phyloP scores from a whole-genome alignment of 2,329 filamentous ascomycete genomes.

The Geosmithia morbida region DNA sequence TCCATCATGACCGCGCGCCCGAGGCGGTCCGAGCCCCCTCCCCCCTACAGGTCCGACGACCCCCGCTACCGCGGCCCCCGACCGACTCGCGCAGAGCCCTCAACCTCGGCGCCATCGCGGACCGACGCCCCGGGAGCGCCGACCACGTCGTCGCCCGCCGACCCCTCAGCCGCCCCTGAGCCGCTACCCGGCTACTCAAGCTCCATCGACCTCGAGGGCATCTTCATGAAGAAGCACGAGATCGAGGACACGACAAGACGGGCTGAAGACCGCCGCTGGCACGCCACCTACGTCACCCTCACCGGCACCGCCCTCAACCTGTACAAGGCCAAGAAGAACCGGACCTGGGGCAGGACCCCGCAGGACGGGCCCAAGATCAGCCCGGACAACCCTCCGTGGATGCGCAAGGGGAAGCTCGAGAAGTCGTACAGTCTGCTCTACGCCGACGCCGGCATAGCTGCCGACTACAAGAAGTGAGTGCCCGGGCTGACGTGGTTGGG shows the following conservation, averaged over 20 bases:
- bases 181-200: slow-evolving; percentile 41
- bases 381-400: slow-evolving; percentile 34
- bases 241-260: slow-evolving; percentile 49
- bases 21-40: slow-evolving; percentile 29
- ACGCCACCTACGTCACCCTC: slow-evolving; percentile 45
- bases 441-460: slow-evolving; percentile 60
- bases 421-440: slow-evolving; percentile 60
- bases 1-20: slow-evolving; percentile 31
- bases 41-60: slow-evolving; percentile 24
- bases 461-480: slow-evolving; percentile 55
- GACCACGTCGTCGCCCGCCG: neutral
- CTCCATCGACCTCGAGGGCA: slow-evolving; percentile 37
- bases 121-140: neutral
- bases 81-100: too few species aligned
- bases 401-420: slow-evolving; percentile 40
- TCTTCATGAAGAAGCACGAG: slow-evolving; percentile 52
- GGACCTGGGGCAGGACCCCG: slow-evolving; percentile 31
- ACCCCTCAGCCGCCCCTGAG: slow-evolving; percentile 13
- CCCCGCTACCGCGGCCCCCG: slow-evolving; percentile 1
- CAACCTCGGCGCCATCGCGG: neutral
- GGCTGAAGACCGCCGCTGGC: slow-evolving; percentile 49
- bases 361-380: slow-evolving; percentile 32
- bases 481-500: too few species aligned
- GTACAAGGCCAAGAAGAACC: slow-evolving; percentile 46
- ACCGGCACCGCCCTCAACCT: slow-evolving; percentile 55